These are phyloP conservation scores for Alternaria burnsii DNA, from an alignment of 2,329 filamentous ascomycete genomes.

Conservation along the genomic window DNA sequence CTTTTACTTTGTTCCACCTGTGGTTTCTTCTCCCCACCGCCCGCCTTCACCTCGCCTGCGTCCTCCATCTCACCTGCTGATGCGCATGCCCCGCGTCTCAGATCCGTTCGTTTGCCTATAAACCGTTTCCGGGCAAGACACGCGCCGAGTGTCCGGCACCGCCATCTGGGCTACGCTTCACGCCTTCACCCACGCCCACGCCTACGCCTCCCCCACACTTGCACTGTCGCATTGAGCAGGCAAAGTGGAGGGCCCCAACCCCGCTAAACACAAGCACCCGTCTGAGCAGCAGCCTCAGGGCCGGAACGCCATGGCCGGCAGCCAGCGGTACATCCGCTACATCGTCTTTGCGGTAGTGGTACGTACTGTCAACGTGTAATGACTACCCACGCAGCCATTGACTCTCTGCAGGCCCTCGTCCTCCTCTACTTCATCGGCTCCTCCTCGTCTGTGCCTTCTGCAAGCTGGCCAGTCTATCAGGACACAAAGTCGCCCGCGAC, in stretches of 20 bases:
- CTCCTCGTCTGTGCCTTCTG: conserved; percentile 59
- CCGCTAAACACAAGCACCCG: conserved; percentile 32
- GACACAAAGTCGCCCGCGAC: conserved; percentile 26
- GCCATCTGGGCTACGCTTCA: background rate
- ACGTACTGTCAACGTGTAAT: conserved; percentile 35
- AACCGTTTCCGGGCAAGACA: conserved; percentile 3
- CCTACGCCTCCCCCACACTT: background rate
- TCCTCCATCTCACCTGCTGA: background rate
- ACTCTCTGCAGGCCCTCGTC: conserved; percentile 63
- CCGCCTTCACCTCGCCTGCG: background rate
- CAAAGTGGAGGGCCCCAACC: conserved; percentile 41
- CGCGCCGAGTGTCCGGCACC: conserved; percentile 2
- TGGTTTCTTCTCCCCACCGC: conserved; percentile 5
- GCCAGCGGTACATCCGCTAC: conserved; percentile 74
- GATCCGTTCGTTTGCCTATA: conserved; percentile 15
- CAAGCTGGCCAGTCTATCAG: conserved; percentile 44
- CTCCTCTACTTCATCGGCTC: conserved; percentile 85
- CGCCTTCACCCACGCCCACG: background rate
- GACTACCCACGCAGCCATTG: conserved; percentile 10
- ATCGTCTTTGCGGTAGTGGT: conserved; percentile 86
- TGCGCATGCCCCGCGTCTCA: conserved; percentile 22
- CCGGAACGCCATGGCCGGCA: conserved; percentile 72
- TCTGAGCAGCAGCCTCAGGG: conserved; percentile 24
- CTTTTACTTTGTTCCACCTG: conserved; percentile 8
- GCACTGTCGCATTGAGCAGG: conserved; percentile 12